These are phyloP conservation scores for Scheffersomyces titani DNA, from an alignment of 1,139 yeast genomes.

Conservation along the genomic window DNA sequence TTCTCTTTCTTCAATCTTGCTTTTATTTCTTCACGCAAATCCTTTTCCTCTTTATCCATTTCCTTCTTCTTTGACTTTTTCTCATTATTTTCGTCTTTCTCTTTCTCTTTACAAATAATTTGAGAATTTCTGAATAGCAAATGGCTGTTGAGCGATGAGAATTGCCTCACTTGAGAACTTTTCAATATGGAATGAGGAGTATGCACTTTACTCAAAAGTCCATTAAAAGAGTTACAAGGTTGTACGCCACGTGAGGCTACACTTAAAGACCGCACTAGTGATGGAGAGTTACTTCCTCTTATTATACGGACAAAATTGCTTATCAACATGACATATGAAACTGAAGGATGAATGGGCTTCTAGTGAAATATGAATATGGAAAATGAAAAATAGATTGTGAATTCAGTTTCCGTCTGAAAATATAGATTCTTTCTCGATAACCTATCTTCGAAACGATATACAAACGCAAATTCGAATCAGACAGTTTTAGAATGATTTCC, in stretches of 20 bases:
- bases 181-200: not conserved
- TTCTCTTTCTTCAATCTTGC: constrained; percentile 32
- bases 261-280: not conserved
- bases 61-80: constrained; percentile 5
- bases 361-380: not conserved
- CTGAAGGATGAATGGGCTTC: not conserved
- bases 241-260: not conserved
- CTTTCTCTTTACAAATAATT: not conserved
- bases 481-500: not conserved
- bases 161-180: not conserved
- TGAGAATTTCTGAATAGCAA: not conserved
- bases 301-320: not conserved
- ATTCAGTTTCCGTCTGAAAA: not conserved
- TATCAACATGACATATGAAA: not conserved
- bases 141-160: not conserved
- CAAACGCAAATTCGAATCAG: not conserved
- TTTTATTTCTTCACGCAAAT: constrained; percentile 35
- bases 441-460: not conserved
- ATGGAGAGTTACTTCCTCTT: not conserved
- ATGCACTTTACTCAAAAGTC: not conserved
- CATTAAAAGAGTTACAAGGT: not conserved
- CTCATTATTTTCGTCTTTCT: constrained; percentile 1
- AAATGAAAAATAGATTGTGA: not conserved
- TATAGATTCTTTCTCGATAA: not conserved
- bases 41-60: constrained; percentile 15